Percentiles rank a stretch among this genome's conserved stretches.
Evolutionary conservation across 2,329 filamentous ascomycete species (phyloP).

Genomic region (Neonectria ditissima): DNA sequence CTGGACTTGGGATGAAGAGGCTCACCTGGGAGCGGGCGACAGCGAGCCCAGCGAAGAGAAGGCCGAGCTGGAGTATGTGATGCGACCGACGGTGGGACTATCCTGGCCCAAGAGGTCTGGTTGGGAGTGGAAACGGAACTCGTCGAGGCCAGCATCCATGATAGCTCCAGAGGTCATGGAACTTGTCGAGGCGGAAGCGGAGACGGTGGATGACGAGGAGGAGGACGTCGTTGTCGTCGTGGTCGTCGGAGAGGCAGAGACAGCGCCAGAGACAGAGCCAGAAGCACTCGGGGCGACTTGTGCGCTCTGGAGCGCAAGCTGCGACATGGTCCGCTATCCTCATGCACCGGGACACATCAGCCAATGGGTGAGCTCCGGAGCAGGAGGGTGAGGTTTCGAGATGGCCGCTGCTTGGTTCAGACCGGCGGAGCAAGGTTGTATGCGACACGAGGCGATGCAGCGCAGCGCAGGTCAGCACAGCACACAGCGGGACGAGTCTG

Average conservation of each 20-base stretch:
- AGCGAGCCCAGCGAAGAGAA: constrained; percentile 39
- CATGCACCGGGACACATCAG: constrained; percentile 45
- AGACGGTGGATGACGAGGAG: constrained; percentile 23
- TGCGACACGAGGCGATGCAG: constrained; percentile 38
- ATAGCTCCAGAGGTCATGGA: constrained; percentile 5
- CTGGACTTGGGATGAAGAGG: constrained; percentile 40
- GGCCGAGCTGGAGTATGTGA: constrained; percentile 41
- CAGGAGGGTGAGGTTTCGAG: constrained; percentile 49
- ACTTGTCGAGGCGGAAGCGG: constrained; percentile 29
- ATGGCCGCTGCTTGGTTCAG: constrained; percentile 45
- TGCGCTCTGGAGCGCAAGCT: constrained; percentile 61
- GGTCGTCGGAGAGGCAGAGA: constrained; percentile 11
- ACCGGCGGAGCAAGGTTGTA: constrained; percentile 44
- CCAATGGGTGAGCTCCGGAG: constrained; percentile 40
- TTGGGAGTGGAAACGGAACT: constrained; percentile 33
- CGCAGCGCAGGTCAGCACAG: constrained; percentile 26
- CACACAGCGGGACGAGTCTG: constrained; percentile 24
- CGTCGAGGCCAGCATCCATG: constrained; percentile 24
- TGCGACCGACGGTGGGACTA: constrained; percentile 60
- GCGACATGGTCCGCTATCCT: constrained; percentile 63
- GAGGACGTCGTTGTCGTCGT: constrained; percentile 11
- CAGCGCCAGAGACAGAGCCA: constrained; percentile 21
- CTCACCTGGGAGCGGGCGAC: constrained; percentile 46
- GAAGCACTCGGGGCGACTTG: constrained; percentile 46
- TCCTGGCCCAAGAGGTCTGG: constrained; percentile 51